Evolutionary conservation across 148 eudicot species (phyloP).

Genomic region (Chenopodium album): DNA sequence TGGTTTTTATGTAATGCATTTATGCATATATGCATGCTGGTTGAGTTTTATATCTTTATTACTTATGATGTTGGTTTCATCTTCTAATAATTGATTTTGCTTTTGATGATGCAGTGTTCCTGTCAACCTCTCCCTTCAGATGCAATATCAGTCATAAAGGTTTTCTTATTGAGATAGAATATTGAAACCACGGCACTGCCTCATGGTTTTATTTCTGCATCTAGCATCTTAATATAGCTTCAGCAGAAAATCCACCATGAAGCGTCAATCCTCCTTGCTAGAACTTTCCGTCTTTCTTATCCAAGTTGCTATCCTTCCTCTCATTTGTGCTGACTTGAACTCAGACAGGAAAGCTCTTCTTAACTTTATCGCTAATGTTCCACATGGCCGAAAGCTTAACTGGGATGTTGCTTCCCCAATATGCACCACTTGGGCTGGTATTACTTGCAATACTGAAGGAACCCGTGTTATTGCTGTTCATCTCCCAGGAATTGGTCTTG

Average conservation of each 20-base stretch:
- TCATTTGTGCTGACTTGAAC: conserved; percentile 47
- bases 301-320: conserved; percentile 34
- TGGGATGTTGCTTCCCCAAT: conserved; percentile 52
- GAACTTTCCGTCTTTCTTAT: conserved; percentile 28
- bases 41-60: background rate
- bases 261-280: conserved; percentile 28
- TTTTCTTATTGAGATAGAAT: background rate
- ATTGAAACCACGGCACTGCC: background rate
- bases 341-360: conserved; percentile 74
- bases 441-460: conserved; percentile 54
- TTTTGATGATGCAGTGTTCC: conserved; percentile 11
- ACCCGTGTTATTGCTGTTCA: conserved; percentile 60
- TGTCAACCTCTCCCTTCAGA: background rate
- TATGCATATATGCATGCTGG: background rate
- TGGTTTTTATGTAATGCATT: background rate
- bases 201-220: background rate
- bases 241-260: conserved; percentile 35
- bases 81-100: conserved; percentile 9
- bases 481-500: conserved; percentile 82
- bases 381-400: conserved; percentile 63
- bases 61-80: too few relatives aligned
- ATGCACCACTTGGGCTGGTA: conserved; percentile 82
- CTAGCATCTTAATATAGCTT: background rate
- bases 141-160: background rate
- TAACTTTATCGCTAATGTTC: conserved; percentile 60